Evolutionary conservation across 2,329 filamentous ascomycete genomes (phyloP).

Genomic region (Calonectria pseudoreteaudii): DNA sequence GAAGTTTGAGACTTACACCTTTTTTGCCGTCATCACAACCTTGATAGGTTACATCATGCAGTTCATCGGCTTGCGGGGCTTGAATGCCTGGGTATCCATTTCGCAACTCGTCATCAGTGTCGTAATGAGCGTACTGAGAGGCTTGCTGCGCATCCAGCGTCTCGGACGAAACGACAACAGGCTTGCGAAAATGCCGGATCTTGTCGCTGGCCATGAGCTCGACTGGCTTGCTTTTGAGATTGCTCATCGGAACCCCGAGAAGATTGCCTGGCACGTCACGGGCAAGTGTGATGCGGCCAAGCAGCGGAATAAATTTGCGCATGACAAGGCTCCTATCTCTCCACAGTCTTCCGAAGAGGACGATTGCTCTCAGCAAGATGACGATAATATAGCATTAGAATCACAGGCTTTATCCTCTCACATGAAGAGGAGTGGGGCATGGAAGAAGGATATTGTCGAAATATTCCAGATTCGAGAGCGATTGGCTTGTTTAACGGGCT

Average conservation of each 20-base stretch:
- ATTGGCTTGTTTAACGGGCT: not conserved
- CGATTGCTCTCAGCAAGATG: not conserved
- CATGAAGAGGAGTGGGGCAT: not conserved
- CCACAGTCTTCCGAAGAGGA: not conserved
- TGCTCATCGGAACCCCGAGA: not conserved
- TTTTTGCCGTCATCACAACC: not conserved
- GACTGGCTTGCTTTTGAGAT: conserved; percentile 6
- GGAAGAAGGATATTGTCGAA: conserved; percentile 1
- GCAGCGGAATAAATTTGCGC: not conserved
- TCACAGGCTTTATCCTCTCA: not conserved
- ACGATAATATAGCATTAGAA: not conserved
- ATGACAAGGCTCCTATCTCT: not conserved
- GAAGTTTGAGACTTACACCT: not conserved
- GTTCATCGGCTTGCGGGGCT: not conserved
- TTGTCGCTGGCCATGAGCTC: not conserved
- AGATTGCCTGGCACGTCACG: not conserved
- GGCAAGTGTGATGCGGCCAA: not conserved
- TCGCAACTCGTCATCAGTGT: not conserved
- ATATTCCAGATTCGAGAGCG: conserved; percentile 3
- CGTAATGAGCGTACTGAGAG: not conserved
- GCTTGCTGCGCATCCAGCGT: not conserved
- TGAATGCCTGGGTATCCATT: not conserved
- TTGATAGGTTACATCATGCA: not conserved
- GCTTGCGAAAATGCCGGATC: not conserved
- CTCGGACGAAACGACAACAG: not conserved